Evolutionary conservation across 2,329 filamentous ascomycete genomes (phyloP), one percentile per base, ranked within the genome.

Genomic region (Fonsecaea multimorphosa): DNA sequence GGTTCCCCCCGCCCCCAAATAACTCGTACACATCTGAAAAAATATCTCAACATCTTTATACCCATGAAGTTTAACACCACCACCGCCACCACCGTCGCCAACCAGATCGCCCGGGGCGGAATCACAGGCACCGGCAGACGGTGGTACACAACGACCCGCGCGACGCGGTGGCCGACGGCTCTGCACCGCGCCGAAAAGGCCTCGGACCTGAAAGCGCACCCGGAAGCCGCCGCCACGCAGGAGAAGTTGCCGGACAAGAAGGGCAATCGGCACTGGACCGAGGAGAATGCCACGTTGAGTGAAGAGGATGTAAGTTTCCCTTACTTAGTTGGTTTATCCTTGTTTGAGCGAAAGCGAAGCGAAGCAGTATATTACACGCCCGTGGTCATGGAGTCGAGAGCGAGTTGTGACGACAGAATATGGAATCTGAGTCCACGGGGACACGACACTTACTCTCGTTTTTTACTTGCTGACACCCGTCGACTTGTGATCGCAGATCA

Each of bases 211-310:
- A 65, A 68, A 31, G 53, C 51, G 11, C 65, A 69, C 40, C 68
- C 68, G n/a, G 65, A 69, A 52, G 49, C 46, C 52, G 54, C 34
- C 1, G 4, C 62, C 19, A 65, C 68, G 6, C 68, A 69, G 54
- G 54, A 69, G 34, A 69, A 68, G 52, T 34, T 65, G 16, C 58
- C 62, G n/a, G 68, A 69, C 53, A 54, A 36, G 29, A 29, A 58
- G n/a, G 40, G 58, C 5, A 69, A 61, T n/a, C 65, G 59, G 11
- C 68, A 69, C 32, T 69, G 68, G 68, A 58, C 40, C 9, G 65
- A 65, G 46, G 62, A 63, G 54, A 63, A 69, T 36, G 68, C 68
- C 12, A 69, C 68, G 9, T 12, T 8, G 38, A 69, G 68, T 49
- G 68, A 69, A 46, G 58, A 60, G 24, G 68, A 69, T 62, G 68